phyloP scores from a whole-genome alignment of 2,329 filamentous ascomycete species.

The Neocucurbitaria cava region DNA sequence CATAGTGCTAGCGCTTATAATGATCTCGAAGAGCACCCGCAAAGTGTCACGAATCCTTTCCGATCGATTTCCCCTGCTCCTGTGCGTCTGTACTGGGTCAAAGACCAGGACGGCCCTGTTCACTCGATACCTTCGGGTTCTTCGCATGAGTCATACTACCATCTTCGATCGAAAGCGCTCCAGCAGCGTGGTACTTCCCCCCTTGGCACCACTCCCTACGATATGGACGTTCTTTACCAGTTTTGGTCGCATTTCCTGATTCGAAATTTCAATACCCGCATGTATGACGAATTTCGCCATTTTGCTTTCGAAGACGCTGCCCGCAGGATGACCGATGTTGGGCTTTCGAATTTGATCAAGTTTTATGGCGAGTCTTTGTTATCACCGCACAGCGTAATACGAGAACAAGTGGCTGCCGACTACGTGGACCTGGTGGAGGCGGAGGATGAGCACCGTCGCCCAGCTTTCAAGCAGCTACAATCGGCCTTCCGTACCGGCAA shows the following conservation, averaged over 20 bases:
- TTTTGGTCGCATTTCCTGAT: slow-evolving; percentile 79
- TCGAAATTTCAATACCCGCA: slow-evolving; percentile 74
- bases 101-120: slow-evolving; percentile 55
- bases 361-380: slow-evolving; percentile 68
- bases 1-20: slow-evolving; percentile 27
- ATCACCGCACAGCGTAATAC: slow-evolving; percentile 57
- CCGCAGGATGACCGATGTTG: slow-evolving; percentile 59
- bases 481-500: slow-evolving; percentile 62
- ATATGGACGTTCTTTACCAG: slow-evolving; percentile 73
- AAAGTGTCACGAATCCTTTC: slow-evolving; percentile 28
- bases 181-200: slow-evolving; percentile 55
- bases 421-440: slow-evolving; percentile 62
- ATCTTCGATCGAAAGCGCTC: slow-evolving; percentile 58
- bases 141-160: slow-evolving; percentile 57
- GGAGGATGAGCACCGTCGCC: slow-evolving; percentile 53
- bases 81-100: slow-evolving; percentile 58
- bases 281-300: slow-evolving; percentile 77
- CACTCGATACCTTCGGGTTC: slow-evolving; percentile 53
- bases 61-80: slow-evolving; percentile 22
- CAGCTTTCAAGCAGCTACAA: slow-evolving; percentile 60
- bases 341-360: slow-evolving; percentile 68
- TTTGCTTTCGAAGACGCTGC: slow-evolving; percentile 70
- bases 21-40: slow-evolving; percentile 23
- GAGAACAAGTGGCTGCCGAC: slow-evolving; percentile 61
- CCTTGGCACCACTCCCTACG: slow-evolving; percentile 57